Base-by-base conservation (phyloP, 2,329 filamentous ascomycete species). In the Alternaria conjuncta region DNA sequence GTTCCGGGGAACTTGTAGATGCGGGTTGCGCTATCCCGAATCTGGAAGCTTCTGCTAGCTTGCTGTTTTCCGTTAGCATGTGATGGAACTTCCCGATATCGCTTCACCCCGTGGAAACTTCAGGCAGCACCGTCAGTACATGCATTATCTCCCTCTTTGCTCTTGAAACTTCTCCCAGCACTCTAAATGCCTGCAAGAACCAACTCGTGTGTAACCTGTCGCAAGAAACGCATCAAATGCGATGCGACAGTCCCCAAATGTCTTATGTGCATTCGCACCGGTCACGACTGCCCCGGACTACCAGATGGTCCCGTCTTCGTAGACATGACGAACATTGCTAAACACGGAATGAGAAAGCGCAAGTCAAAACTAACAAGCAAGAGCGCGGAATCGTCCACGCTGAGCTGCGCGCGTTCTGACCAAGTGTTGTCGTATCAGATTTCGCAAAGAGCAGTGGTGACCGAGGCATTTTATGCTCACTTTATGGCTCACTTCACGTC, bases 221-320 rank as follows among this genome's bases (percentile, higher is more conserved):
- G 74, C 26, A 70, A 71, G 56, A 77, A 75, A 62, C 71, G 75
- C 23, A 78, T 78, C 21, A 75, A 71, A 67, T 78, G 75, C 65
- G 76, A 78, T 55, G 72, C 68, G 12, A 76, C 72, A 5, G 59
- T 75, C 3, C 75, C 75, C 7, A 54, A 74, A 46, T 79, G 76
- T 57, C 61, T 72, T 3, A 75, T 76, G 71, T 77, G 75, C 55
- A 67, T 65, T n/a, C 65, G 69, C 7, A 68, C 66, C 6, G 66
- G 68, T 9, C 66, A 66, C 20, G 9, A 63, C 41, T 78, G 76
- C 54, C 72, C 76, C 11, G 76, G 74, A 43, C 61, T 73, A 6
- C 49, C 67, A 11, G 62, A 71, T 12, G 75, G 76, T 11, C 70
- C 71, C 9, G 55, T 79, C 18, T 72, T 78, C 25, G 65, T 78